A percentile compares a stretch with the other conserved stretches of the same genome.
These are phyloP conservation scores for Zasmidium citrigriseum DNA, from an alignment of 2,329 filamentous ascomycete species.

Conservation along the genomic window DNA sequence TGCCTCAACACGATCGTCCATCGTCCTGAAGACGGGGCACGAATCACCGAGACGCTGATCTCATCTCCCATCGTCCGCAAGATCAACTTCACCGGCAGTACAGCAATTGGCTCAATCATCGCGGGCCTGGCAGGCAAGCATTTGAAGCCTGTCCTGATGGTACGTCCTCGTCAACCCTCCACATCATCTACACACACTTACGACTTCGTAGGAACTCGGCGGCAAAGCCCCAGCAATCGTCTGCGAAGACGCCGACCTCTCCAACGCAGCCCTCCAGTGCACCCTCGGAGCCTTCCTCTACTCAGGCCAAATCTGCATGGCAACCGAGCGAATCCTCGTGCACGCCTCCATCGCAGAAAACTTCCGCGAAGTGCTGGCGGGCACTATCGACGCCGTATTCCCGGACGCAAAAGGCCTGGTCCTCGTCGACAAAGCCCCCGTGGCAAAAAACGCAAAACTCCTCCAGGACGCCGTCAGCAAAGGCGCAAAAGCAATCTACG, in stretches of 20 bases:
- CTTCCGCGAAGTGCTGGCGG: conserved; percentile 54
- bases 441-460: conserved; percentile 55
- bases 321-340: conserved; percentile 62
- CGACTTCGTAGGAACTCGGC: conserved; percentile 62
- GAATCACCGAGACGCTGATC: conserved; percentile 67
- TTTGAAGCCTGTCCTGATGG: conserved; percentile 73
- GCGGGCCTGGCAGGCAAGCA: conserved; percentile 67
- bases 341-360: conserved; percentile 54
- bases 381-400: conserved; percentile 48
- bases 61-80: conserved; percentile 67
- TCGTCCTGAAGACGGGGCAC: conserved; percentile 59
- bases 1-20: conserved; percentile 70
- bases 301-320: conserved; percentile 79
- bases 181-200: neutral
- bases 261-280: conserved; percentile 67
- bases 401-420: conserved; percentile 40
- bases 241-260: conserved; percentile 74
- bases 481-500: conserved; percentile 59
- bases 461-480: conserved; percentile 57
- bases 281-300: conserved; percentile 70
- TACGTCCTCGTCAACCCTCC: neutral
- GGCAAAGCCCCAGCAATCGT: conserved; percentile 79
- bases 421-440: conserved; percentile 47
- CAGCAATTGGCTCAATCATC: conserved; percentile 68
- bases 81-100: conserved; percentile 76